Conservation (phyloP, 768 basidiomycete genomes). For the Leccinellum luteum region DNA sequence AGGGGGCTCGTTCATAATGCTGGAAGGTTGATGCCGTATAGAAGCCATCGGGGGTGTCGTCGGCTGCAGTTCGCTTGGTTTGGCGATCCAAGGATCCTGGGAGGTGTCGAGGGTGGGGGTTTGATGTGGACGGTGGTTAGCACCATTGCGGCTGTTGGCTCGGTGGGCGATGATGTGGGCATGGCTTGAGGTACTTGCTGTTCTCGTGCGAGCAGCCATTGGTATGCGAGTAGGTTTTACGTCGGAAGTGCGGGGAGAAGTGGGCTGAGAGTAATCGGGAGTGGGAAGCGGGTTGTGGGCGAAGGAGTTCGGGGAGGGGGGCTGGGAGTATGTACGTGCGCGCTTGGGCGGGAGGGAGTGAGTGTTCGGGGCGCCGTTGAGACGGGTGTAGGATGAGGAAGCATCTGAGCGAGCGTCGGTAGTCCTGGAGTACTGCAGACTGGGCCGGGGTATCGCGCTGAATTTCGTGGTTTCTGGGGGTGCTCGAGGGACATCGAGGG, state of each 20-base stretch:
- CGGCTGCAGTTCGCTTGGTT: slow-evolving; percentile 28
- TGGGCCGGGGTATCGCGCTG: slow-evolving; percentile 48
- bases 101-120: slow-evolving; percentile 28
- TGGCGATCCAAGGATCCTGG: slow-evolving; percentile 30
- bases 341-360: slow-evolving; percentile 43
- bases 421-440: slow-evolving; percentile 37
- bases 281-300: slow-evolving; percentile 30
- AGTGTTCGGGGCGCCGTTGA: slow-evolving; percentile 29
- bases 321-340: slow-evolving; percentile 64
- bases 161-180: slow-evolving; percentile 35
- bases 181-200: slow-evolving; percentile 41
- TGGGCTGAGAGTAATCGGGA: slow-evolving; percentile 39
- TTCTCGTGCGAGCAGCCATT: slow-evolving; percentile 38
- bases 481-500: slow-evolving; percentile 20
- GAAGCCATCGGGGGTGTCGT: slow-evolving; percentile 34
- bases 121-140: slow-evolving; percentile 21
- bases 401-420: slow-evolving; percentile 22
- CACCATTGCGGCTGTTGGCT: slow-evolving; percentile 36
- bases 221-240: slow-evolving; percentile 50
- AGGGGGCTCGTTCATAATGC: slow-evolving; percentile 60
- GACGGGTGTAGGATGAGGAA: slow-evolving; percentile 25
- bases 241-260: slow-evolving; percentile 43
- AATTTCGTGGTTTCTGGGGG: slow-evolving; percentile 34
- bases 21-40: slow-evolving; percentile 40
- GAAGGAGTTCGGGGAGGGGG: slow-evolving; percentile 32